Evolutionary conservation across 1,284 basidiomycete genomes (phyloP), one percentile per base, ranked within the genome.

Genomic region (Phenoliferia sp.): DNA sequence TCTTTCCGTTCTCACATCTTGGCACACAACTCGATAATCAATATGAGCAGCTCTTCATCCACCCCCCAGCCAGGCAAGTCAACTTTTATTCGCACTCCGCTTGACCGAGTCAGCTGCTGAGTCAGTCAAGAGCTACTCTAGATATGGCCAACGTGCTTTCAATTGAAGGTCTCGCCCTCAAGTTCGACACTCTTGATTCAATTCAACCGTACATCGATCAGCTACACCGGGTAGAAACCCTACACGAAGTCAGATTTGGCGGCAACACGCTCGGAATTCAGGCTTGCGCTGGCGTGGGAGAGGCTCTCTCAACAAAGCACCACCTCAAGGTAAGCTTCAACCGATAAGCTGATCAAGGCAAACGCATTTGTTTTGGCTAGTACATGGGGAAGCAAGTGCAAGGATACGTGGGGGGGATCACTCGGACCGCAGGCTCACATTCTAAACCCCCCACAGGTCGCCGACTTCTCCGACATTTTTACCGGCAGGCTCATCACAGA

Each of bases 401-500:
- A 48, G 39, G 39, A 15, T 48, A 12, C n/a, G 39, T 48, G 39
- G 39, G 22, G 22, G 22, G 12, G 39, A 48, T 48, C 55, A 31
- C 55, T 28, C 55, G 22, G 55, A 28, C 55, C 28, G 7, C 52
- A 10, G 6, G 15, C 55, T 5, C 33, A 15, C 57, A 48, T 48
- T n/a, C 39, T 54, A n/a, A 57, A 35, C 55, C 64, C 63, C 56
- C 60, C 55, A 39, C 76, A 97, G 94, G 82, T 96, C 65, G 95
- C 93, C 73, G 89, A 98, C 82, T 90, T 98, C 74, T 90, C 93
- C 59, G 96, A 98, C 81, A 95, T 99, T 81, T 99, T 99, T 82
- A 98, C 95, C 15, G 92, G 94, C 61, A 89, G 96, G 68, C 85
- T 97, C 74, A 98, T 98, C 82, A 85, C 87, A 69, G 95, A 99